Evolutionary conservation across 306 rosid species (phyloP).

Genomic region (Rosa rugosa): DNA sequence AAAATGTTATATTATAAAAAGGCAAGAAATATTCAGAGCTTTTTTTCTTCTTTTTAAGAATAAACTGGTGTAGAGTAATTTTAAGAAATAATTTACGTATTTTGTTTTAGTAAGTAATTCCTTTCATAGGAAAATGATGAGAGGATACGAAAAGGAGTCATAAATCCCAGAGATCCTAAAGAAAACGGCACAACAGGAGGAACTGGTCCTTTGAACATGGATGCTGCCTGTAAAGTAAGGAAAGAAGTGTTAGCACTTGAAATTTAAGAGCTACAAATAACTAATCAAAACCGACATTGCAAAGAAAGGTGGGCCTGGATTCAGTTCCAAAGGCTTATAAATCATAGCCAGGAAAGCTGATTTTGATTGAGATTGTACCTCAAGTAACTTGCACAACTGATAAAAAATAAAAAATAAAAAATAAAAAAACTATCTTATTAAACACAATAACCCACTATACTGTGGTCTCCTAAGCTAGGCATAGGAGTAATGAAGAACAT

Average conservation of each 20-base stretch:
- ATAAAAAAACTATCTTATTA: not conserved
- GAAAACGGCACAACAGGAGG: conserved; percentile 98
- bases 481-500: not conserved
- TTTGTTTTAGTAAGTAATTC: not conserved
- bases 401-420: not conserved
- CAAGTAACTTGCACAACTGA: not conserved
- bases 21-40: not conserved
- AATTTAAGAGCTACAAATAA: conserved; percentile 13
- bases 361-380: not conserved
- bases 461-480: not conserved
- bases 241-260: conserved; percentile 8
- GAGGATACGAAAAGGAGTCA: conserved; percentile 99
- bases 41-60: not conserved
- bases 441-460: not conserved
- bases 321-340: conserved; percentile 3
- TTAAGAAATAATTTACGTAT: not conserved
- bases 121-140: not conserved
- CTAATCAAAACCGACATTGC: not conserved
- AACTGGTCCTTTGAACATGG: conserved; percentile 96
- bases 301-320: not conserved
- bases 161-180: conserved; percentile 91
- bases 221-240: conserved; percentile 78
- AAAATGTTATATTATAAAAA: not conserved
- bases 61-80: not conserved
- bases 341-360: not conserved